Percentiles rank a stretch among this genome's conserved stretches.
These are phyloP conservation scores for Grigorovia yakushimaensis DNA, from an alignment of 805 yeast species.

Conservation along the genomic window DNA sequence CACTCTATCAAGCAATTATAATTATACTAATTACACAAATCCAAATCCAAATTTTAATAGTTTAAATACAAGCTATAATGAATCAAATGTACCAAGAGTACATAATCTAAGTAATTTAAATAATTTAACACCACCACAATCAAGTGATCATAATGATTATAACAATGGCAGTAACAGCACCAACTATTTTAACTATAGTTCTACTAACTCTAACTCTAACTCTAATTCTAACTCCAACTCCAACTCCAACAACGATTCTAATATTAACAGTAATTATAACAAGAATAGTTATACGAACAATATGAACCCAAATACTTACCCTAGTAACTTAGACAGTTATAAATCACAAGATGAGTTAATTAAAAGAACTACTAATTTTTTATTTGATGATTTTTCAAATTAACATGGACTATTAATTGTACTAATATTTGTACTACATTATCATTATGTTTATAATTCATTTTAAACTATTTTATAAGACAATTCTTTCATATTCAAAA, in stretches of 20 bases:
- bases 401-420: no score
- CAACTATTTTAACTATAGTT: no score
- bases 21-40: background rate
- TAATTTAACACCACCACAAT: background rate
- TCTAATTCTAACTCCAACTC: background rate
- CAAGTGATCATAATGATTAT: background rate
- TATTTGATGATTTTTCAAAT: background rate
- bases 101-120: background rate
- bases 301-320: background rate
- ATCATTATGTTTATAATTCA: no score
- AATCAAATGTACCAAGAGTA: background rate
- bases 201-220: background rate
- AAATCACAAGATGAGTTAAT: background rate
- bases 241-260: background rate
- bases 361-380: constrained; percentile 1
- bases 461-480: no score
- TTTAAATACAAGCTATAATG: background rate
- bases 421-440: no score
- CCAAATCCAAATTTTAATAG: background rate
- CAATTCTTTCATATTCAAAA: no score
- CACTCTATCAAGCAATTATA: background rate
- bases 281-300: no score
- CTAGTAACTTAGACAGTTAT: background rate
- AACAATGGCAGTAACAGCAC: background rate
- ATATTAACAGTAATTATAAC: background rate